A percentile compares a stretch with the other conserved stretches of the same genome.
phyloP scores from a whole-genome alignment of 495 filamentous ascomycete species.

The Aspergillus saccharolyticus region DNA sequence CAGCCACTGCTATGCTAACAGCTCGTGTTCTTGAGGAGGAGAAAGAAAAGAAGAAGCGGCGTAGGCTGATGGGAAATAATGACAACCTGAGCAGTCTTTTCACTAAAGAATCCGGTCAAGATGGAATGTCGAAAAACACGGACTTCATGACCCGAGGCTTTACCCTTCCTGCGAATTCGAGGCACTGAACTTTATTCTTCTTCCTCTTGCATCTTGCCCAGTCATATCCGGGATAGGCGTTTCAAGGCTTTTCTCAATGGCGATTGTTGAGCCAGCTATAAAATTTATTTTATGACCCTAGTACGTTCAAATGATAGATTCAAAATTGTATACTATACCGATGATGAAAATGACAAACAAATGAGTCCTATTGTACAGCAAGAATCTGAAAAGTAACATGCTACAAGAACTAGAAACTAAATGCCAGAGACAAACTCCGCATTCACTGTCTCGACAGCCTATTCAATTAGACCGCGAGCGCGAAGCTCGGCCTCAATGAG shows the following conservation, averaged over 20 bases:
- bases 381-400: constrained; percentile 16
- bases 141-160: constrained; percentile 81
- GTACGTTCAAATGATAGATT: not conserved
- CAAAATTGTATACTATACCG: constrained; percentile 10
- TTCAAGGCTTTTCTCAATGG: not conserved
- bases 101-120: constrained; percentile 44
- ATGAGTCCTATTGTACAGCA: constrained; percentile 24
- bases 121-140: constrained; percentile 45
- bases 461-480: constrained; percentile 47
- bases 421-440: not conserved
- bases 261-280: not conserved
- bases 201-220: not conserved
- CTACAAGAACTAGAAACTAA: constrained; percentile 18
- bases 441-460: constrained; percentile 5
- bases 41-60: constrained; percentile 70
- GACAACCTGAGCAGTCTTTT: constrained; percentile 69
- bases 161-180: constrained; percentile 48
- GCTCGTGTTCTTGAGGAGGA: constrained; percentile 82
- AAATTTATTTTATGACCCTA: not conserved
- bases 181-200: constrained; percentile 20
- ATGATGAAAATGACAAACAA: constrained; percentile 5
- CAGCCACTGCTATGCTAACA: constrained; percentile 76
- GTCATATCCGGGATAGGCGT: not conserved
- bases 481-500: constrained; percentile 69
- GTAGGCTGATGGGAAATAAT: constrained; percentile 62